phyloP scores from a whole-genome alignment of 163 green algal genomes.

The Prototheca wickerhamii region DNA sequence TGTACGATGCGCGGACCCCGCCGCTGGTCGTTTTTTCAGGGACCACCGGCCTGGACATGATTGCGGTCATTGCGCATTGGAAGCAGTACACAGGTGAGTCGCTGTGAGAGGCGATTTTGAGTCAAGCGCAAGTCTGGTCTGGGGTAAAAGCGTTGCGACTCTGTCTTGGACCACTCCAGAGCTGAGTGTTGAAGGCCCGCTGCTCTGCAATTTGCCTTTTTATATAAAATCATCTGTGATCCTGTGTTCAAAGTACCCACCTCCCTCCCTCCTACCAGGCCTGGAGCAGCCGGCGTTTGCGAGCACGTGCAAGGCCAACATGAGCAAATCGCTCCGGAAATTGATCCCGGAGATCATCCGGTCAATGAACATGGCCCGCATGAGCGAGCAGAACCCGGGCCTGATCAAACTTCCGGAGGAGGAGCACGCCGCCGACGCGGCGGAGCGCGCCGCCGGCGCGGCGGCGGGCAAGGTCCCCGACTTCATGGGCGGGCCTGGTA shows the following conservation, averaged over 20 bases:
- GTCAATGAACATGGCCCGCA: not conserved
- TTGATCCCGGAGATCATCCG: not conserved
- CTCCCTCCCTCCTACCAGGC: not conserved
- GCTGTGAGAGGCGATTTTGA: not conserved
- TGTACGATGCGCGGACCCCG: not conserved
- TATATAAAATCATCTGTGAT: not conserved
- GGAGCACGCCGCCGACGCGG: too few relatives aligned
- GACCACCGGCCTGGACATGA: not conserved
- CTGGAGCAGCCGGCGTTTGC: conserved; percentile 1
- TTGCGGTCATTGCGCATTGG: not conserved
- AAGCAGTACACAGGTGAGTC: not conserved
- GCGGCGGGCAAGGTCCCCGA: too few relatives aligned
- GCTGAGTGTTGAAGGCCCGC: too few relatives aligned
- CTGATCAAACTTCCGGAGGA: too few relatives aligned
- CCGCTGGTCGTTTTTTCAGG: conserved; percentile 3
- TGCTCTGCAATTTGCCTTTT: not conserved
- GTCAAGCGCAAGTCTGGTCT: not conserved
- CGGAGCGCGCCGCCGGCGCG: too few relatives aligned
- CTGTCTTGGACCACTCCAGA: too few relatives aligned
- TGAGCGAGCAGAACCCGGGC: not conserved
- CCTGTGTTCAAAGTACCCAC: too few relatives aligned
- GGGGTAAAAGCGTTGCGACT: too few relatives aligned
- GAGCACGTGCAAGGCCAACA: not conserved
- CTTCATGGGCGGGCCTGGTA: too few relatives aligned
- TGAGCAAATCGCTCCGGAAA: not conserved